phyloP scores from a whole-genome alignment of 495 filamentous ascomycete species.

The Durotheca rogersii region DNA sequence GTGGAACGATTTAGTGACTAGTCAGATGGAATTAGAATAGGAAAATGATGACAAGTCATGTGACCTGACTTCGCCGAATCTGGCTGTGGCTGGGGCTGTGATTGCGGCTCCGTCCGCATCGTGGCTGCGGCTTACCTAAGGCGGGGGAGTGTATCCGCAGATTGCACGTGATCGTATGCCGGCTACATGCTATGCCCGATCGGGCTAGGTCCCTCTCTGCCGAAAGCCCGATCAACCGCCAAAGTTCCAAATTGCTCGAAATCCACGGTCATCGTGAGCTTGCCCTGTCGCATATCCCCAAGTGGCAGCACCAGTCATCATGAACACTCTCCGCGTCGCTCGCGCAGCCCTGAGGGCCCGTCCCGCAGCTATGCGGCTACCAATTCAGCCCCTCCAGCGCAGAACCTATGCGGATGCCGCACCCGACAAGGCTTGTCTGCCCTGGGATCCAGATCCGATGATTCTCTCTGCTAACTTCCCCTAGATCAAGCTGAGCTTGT shows the following conservation, averaged over 20 bases:
- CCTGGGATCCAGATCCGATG: not conserved
- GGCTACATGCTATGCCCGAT: constrained; percentile 15
- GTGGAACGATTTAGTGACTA: too few species aligned
- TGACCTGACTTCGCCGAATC: too few species aligned
- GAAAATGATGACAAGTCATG: too few species aligned
- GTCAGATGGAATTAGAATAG: too few species aligned
- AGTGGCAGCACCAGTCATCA: constrained; percentile 60
- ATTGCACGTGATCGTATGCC: too few species aligned
- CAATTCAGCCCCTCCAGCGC: constrained; percentile 74
- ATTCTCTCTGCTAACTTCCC: constrained; percentile 18
- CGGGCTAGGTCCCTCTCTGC: constrained; percentile 30
- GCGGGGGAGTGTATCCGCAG: too few species aligned
- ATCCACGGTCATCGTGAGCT: constrained; percentile 36
- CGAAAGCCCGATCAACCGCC: constrained; percentile 44
- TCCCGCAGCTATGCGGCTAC: constrained; percentile 65
- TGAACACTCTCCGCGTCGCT: constrained; percentile 91
- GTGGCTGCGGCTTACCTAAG: too few species aligned
- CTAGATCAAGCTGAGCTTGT: constrained; percentile 97
- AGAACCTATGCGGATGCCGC: constrained; percentile 94
- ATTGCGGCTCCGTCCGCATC: too few species aligned
- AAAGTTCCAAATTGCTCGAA: constrained; percentile 44
- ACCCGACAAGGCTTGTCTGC: constrained; percentile 62
- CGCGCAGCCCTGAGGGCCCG: constrained; percentile 80
- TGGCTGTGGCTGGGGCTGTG: too few species aligned
- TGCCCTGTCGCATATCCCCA: constrained; percentile 38